Conservation (phyloP, 345 rosid species). For the Firmiana major region DNA sequence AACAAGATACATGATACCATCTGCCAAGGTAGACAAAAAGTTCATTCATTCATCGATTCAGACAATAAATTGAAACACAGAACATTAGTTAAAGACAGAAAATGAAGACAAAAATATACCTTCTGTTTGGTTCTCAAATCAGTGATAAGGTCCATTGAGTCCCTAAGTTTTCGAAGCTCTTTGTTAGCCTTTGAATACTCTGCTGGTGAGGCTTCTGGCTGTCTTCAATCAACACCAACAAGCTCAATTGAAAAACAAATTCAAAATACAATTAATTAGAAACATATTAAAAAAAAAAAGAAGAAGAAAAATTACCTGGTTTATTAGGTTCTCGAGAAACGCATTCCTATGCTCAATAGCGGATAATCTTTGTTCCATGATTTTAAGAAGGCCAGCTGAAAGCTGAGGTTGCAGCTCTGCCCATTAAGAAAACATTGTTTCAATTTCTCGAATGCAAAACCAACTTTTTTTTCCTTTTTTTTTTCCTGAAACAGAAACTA, state of each 20-base stretch:
- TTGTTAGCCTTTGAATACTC: slow-evolving; percentile 81
- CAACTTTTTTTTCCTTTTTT: not conserved
- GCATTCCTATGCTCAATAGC: slow-evolving; percentile 62
- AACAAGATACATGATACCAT: not conserved
- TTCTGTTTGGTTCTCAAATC: slow-evolving; percentile 69
- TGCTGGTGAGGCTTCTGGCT: slow-evolving; percentile 80
- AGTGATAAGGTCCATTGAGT: slow-evolving; percentile 66
- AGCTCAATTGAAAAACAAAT: not conserved
- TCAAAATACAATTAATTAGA: not conserved
- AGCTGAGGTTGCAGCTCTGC: slow-evolving; percentile 53
- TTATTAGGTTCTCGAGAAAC: slow-evolving; percentile 56
- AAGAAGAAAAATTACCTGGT: slow-evolving; percentile 37
- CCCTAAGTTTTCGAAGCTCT: slow-evolving; percentile 79
- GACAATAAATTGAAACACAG: not conserved
- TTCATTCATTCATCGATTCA: not conserved
- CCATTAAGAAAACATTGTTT: not conserved
- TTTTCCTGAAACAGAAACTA: not conserved
- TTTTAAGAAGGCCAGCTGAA: slow-evolving; percentile 67
- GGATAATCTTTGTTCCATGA: slow-evolving; percentile 70
- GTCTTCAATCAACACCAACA: slow-evolving; percentile 54
- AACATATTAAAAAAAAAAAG: not conserved
- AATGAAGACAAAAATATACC: slow-evolving; percentile 29
- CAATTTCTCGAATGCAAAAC: not conserved
- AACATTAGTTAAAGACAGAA: not conserved
- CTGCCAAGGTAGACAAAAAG: not conserved